Conservation (phyloP, 1,284 basidiomycete species). For the Mrakiaceae sp. region DNA sequence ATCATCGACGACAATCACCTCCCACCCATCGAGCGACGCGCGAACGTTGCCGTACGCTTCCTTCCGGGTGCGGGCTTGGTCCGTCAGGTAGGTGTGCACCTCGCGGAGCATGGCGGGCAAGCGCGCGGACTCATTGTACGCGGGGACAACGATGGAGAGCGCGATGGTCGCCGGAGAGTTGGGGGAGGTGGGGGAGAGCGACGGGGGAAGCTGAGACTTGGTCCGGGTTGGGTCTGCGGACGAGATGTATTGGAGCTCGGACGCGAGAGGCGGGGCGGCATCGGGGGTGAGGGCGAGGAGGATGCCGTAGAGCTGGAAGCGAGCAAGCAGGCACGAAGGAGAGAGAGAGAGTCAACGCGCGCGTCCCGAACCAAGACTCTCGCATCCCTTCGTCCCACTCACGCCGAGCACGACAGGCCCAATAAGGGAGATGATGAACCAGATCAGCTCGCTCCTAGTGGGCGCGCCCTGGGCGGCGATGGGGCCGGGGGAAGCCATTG, state of each 20-base stretch:
- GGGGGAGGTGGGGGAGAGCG: conserved; percentile 20
- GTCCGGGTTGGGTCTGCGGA: conserved; percentile 10
- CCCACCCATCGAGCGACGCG: conserved; percentile 26
- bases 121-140: conserved; percentile 74
- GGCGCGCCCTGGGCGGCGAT: no score
- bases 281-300: conserved; percentile 25
- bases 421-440: no score
- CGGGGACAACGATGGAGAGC: conserved; percentile 73
- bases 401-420: no score
- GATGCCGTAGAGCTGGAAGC: conserved; percentile 19
- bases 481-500: no score
- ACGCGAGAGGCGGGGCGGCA: conserved; percentile 22
- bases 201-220: conserved; percentile 28
- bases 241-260: conserved; percentile 18
- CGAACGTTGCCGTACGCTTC: conserved; percentile 9
- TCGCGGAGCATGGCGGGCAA: conserved; percentile 70
- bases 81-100: conserved; percentile 41
- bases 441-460: no score
- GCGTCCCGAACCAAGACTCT: no score
- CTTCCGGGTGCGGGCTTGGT: background rate
- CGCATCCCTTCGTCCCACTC: no score
- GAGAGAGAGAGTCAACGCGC: no score
- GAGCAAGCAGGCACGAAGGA: no score
- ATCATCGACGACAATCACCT: conserved; percentile 82
- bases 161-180: conserved; percentile 39